Percentiles rank a stretch among this genome's conserved stretches.
Evolutionary conservation across 306 rosid species (phyloP).

Genomic region (Carpinus fangiana): DNA sequence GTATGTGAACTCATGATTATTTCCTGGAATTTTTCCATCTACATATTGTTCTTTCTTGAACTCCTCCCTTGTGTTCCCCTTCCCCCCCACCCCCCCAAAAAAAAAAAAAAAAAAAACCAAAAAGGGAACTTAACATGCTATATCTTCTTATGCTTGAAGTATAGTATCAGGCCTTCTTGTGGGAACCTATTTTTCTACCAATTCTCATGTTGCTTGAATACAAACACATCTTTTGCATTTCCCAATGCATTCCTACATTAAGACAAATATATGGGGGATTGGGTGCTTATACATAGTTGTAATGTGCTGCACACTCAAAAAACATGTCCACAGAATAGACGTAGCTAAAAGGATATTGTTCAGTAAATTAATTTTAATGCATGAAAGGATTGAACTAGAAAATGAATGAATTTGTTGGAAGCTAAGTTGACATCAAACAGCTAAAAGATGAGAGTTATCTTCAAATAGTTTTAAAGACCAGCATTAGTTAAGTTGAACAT

Average conservation of each 20-base stretch:
- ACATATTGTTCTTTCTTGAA: neutral
- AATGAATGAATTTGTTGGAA: neutral
- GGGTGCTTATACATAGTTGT: neutral
- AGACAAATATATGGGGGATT: neutral
- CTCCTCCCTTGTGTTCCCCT: neutral
- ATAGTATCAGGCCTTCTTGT: neutral
- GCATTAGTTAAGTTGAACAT: neutral
- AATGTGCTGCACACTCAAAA: neutral
- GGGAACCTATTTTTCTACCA: neutral
- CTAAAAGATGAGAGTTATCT: neutral
- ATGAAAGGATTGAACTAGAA: neutral
- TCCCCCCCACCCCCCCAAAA: too few relatives aligned
- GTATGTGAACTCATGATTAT: constrained; percentile 42
- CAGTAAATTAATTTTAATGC: neutral
- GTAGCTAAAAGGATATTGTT: neutral
- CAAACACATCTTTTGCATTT: neutral
- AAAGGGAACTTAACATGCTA: too few relatives aligned
- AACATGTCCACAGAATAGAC: neutral
- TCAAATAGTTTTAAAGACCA: neutral
- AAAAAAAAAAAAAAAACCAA: too few relatives aligned
- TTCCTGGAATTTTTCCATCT: neutral
- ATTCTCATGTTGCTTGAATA: neutral
- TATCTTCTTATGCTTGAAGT: neutral
- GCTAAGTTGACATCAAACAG: neutral
- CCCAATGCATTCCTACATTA: neutral